These are phyloP conservation scores for Calonectria pseudoreteaudii DNA, from an alignment of 2,329 filamentous ascomycete species.

Conservation along the genomic window DNA sequence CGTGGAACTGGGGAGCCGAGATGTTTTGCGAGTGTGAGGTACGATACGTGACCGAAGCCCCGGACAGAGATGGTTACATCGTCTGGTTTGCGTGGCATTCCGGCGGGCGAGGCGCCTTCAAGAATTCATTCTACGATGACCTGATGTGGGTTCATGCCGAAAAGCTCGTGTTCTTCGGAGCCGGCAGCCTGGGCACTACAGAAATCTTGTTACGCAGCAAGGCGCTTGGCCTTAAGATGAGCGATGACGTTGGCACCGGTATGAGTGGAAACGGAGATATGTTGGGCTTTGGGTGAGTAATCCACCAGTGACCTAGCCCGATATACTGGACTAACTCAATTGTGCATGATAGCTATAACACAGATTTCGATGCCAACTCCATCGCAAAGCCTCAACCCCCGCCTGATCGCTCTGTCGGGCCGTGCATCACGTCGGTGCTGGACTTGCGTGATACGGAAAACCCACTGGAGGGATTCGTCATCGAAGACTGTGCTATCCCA, in stretches of 20 bases:
- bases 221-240: slow-evolving; percentile 68
- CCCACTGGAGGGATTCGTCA: slow-evolving; percentile 70
- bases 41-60: slow-evolving; percentile 68
- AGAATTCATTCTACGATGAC: slow-evolving; percentile 63
- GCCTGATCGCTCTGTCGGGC: slow-evolving; percentile 66
- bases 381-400: slow-evolving; percentile 64
- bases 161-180: slow-evolving; percentile 74
- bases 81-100: slow-evolving; percentile 75
- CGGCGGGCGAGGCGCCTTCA: slow-evolving; percentile 66
- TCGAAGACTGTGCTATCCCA: slow-evolving; percentile 73
- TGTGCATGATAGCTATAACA: slow-evolving; percentile 63
- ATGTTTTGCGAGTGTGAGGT: slow-evolving; percentile 79
- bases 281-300: slow-evolving; percentile 67
- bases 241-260: slow-evolving; percentile 66
- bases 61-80: slow-evolving; percentile 66
- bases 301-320: too few relatives aligned
- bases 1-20: slow-evolving; percentile 79
- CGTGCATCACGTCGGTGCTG: slow-evolving; percentile 73
- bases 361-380: slow-evolving; percentile 65
- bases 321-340: background rate
- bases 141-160: slow-evolving; percentile 76
- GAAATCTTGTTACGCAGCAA: slow-evolving; percentile 74
- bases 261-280: slow-evolving; percentile 78
- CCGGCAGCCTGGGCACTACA: slow-evolving; percentile 73
- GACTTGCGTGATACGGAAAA: slow-evolving; percentile 67